Conservation (phyloP, 1,284 basidiomycete genomes). For the Tilletia indica region DNA sequence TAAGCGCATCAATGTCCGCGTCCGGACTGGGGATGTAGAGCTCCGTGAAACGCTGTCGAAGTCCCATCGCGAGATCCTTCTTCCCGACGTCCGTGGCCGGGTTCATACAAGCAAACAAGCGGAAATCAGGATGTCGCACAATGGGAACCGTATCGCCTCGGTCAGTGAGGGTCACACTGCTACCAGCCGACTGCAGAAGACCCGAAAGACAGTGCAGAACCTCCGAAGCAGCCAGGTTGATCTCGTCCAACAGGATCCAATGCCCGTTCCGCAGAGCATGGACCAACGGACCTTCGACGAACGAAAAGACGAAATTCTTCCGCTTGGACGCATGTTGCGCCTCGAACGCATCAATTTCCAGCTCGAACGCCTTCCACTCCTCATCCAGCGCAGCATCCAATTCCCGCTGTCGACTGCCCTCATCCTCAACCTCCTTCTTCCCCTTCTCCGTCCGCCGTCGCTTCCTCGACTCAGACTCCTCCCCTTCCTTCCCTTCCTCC, state of each 20-base stretch:
- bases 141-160: slow-evolving; percentile 88
- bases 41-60: slow-evolving; percentile 90
- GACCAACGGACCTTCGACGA: slow-evolving; percentile 94
- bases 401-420: not conserved
- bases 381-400: slow-evolving; percentile 27
- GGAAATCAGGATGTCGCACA: slow-evolving; percentile 88
- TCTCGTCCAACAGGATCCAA: slow-evolving; percentile 95
- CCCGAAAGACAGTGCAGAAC: slow-evolving; percentile 89
- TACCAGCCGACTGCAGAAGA: slow-evolving; percentile 77
- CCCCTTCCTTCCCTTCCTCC: not conserved
- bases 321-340: slow-evolving; percentile 42
- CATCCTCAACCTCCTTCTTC: not conserved
- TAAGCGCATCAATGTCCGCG: slow-evolving; percentile 82
- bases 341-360: slow-evolving; percentile 76
- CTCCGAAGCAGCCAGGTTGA: slow-evolving; percentile 91
- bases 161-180: slow-evolving; percentile 90
- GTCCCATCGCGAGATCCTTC: slow-evolving; percentile 86
- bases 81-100: slow-evolving; percentile 98
- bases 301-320: slow-evolving; percentile 67
- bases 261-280: slow-evolving; percentile 83
- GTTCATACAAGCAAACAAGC: slow-evolving; percentile 98
- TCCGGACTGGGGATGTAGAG: slow-evolving; percentile 92
- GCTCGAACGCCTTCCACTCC: slow-evolving; percentile 63
- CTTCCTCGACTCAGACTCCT: not conserved
- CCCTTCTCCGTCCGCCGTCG: slow-evolving; percentile 16